These are phyloP conservation scores for Mrakia blollopis DNA, from an alignment of 768 basidiomycete species.

Conservation along the genomic window DNA sequence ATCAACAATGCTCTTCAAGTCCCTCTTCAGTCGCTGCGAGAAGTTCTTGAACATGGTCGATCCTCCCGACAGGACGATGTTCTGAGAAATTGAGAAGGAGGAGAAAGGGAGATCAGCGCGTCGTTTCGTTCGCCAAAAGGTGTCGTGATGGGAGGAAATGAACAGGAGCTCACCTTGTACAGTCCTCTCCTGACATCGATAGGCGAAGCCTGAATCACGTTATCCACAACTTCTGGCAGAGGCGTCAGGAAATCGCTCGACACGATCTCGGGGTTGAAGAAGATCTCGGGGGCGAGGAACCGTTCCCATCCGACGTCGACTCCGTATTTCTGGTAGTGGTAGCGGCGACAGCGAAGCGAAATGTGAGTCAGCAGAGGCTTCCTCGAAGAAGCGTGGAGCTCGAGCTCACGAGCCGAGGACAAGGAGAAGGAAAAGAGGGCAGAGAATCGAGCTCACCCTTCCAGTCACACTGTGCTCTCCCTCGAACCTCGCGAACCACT, in stretches of 20 bases:
- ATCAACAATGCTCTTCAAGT: constrained; percentile 90
- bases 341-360: too few relatives aligned
- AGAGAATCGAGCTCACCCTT: constrained; percentile 55
- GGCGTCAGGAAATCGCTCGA: constrained; percentile 97
- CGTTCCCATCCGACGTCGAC: constrained; percentile 97
- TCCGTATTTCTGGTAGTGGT: constrained; percentile 69
- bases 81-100: constrained; percentile 51
- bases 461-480: constrained; percentile 91
- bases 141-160: neutral
- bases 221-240: constrained; percentile 90
- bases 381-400: neutral
- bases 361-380: neutral
- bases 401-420: neutral
- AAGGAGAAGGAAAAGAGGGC: neutral
- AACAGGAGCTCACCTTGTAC: constrained; percentile 74
- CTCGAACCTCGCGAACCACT: constrained; percentile 88
- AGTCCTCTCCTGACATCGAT: constrained; percentile 95
- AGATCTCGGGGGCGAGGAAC: constrained; percentile 97
- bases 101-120: neutral
- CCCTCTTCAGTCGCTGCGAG: constrained; percentile 90
- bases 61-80: constrained; percentile 94
- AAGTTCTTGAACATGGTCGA: constrained; percentile 99
- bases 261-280: constrained; percentile 98
- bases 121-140: neutral
- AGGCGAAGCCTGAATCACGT: constrained; percentile 89